Evolutionary conservation across 768 basidiomycete genomes (phyloP), one percentile per base, ranked within the genome.

Genomic region (Xanthoconium stramineum): DNA sequence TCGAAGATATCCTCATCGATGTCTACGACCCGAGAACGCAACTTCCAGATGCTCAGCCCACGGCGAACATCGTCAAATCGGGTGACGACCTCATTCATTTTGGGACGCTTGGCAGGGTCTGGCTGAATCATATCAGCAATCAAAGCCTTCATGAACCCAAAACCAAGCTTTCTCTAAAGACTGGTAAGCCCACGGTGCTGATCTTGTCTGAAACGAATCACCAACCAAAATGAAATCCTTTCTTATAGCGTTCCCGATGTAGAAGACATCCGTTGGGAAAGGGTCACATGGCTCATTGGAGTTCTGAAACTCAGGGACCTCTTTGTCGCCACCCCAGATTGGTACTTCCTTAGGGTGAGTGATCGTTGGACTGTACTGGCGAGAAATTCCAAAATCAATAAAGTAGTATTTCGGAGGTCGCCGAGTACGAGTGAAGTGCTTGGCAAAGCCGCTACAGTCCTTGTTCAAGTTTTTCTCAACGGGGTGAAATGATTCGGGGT

Each of bases 1-100:
- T 59, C 50, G 12, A 69, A n/a, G 8, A 48, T 13, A 1, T 38
- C 52, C 20, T 61, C 55, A 6, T 69, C 58, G 3, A 58, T 24
- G 20, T 48, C 47, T 2, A 37, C 20, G 8, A 48, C 47, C 3
- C 47, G 33, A 15, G 47, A 48, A 14, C 47, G 47, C 7, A 48
- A 29, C 15, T 48, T 48, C 35, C 47, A 15, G 13, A 9, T 13
- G 8, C 47, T 28, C 12, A 48, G 47, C 10, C 7, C 20, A 8
- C 9, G 7, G 0, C 47, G 14, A 28, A 48, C 24, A 3, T 8
- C 47, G 5, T 48, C 12, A 6, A 48, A 48, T 8, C 35, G 35
- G 4, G 9, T 14, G 9, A 43, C 40, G 5, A 51, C 50, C 8
- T 51, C 30, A 14, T 42, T 40, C 50, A 51, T 51, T 2, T 28